Conservation (phyloP, 768 basidiomycete species). For the Termitomyces sp. region DNA sequence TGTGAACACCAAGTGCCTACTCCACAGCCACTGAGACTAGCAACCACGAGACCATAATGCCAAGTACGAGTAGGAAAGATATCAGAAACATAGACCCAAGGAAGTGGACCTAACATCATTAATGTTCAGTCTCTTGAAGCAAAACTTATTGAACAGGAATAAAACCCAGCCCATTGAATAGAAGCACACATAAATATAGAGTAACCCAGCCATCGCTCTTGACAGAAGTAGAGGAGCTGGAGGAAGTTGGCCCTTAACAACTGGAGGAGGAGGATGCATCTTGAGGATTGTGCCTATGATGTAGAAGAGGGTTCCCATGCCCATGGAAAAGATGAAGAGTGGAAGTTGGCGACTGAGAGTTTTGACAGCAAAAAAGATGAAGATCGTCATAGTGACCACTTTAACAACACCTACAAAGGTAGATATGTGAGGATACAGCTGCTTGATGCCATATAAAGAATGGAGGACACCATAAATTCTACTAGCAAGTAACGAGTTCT, state of each 20-base stretch:
- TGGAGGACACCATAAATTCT: constrained; percentile 51
- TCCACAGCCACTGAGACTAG: constrained; percentile 84
- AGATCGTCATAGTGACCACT: constrained; percentile 60
- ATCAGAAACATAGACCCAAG: constrained; percentile 69
- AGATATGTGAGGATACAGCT: too few relatives aligned
- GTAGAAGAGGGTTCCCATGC: constrained; percentile 80
- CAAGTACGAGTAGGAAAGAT: constrained; percentile 86
- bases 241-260: constrained; percentile 12
- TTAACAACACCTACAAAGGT: constrained; percentile 48
- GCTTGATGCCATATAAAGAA: background rate
- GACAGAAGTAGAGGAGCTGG: constrained; percentile 47
- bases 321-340: constrained; percentile 68
- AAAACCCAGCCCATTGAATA: constrained; percentile 84
- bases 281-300: constrained; percentile 87
- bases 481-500: constrained; percentile 64
- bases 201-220: constrained; percentile 81
- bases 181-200: constrained; percentile 86
- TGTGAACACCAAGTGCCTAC: constrained; percentile 24
- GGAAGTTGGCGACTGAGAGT: constrained; percentile 65
- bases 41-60: constrained; percentile 75
- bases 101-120: constrained; percentile 72
- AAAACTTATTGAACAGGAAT: background rate
- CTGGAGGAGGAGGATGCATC: constrained; percentile 56
- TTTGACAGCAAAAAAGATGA: constrained; percentile 68
- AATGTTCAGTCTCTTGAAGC: constrained; percentile 12